Evolutionary conservation across 2,329 filamentous ascomycete species (phyloP), one percentile per base, ranked within the genome.

Genomic region (Aspergillus arachidicola): DNA sequence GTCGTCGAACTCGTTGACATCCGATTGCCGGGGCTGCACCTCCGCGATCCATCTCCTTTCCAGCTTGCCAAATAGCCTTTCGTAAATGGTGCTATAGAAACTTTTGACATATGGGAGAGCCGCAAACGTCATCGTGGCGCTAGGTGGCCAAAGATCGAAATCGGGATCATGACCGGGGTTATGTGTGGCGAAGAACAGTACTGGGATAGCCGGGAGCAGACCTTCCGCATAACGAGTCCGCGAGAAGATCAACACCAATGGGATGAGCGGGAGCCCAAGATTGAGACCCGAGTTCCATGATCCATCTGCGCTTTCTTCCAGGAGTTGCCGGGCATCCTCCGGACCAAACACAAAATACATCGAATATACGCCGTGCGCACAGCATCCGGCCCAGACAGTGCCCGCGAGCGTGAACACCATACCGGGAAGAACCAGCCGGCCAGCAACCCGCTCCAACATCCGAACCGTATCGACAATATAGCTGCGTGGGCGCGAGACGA

Each of bases 401-500:
- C 82, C 80, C 16, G 77, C 78, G 58, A 82, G 66, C 4, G 80
- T 80, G 57, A 81, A 78, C 4, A 91, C 84, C 51, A 88, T 85
- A 3, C 89, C 83, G 6, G 95, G 86, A 5, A 94, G 76, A 26
- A 90, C 82, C 12, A 92, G 82, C 38, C 76, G 84, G 66, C 79
- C 86, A 74, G 82, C 88, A 76, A 80, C 73, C 43, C 82, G 80
- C 70, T 90, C 85, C 11, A 91, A 66, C 19, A 81, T 76, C 57
- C 90, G 86, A 64, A 89, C 85, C 0, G 89, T 71, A 59, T 90
- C 86, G 32, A 98, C 87, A 26, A 95, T 78, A 26, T 87, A 81
- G 72, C 94, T 93, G 71, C 85, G 87, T 16, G 91, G 91, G 56
- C 94, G 89, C 57, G 90, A 86, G 32, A 98, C 83, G 58, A 86